Evolutionary conservation across 106 monocot species (phyloP).

Genomic region (Apostasia shenzhenica): DNA sequence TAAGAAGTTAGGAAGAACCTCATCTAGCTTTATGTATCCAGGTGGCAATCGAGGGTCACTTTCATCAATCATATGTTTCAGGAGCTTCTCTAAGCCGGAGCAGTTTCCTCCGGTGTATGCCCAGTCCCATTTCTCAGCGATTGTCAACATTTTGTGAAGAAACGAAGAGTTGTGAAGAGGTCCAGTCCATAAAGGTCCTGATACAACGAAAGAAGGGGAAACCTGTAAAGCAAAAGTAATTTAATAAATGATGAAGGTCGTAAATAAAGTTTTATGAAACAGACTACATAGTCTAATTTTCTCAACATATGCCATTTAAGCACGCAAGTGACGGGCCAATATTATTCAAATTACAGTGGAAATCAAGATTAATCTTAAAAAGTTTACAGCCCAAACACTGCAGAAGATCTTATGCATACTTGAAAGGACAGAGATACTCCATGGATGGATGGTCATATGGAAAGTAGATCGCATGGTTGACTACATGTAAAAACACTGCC

Average conservation of each 20-base stretch:
- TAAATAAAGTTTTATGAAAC: too few relatives aligned
- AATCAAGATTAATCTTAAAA: too few relatives aligned
- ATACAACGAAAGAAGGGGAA: conserved; percentile 46
- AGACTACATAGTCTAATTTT: too few relatives aligned
- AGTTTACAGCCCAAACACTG: too few relatives aligned
- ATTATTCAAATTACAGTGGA: too few relatives aligned
- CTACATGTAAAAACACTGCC: too few relatives aligned
- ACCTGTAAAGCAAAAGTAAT: conserved; percentile 20
- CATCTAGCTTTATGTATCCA: conserved; percentile 93
- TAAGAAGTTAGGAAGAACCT: conserved; percentile 35
- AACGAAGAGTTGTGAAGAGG: conserved; percentile 70
- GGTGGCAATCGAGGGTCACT: conserved; percentile 60
- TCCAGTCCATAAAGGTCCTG: conserved; percentile 93
- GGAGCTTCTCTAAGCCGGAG: conserved; percentile 51
- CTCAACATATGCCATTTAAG: too few relatives aligned
- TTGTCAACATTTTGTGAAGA: conserved; percentile 63
- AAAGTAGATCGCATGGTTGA: too few relatives aligned
- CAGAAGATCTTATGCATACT: too few relatives aligned
- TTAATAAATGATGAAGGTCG: not conserved
- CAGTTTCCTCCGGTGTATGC: conserved; percentile 28
- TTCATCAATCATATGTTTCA: conserved; percentile 74
- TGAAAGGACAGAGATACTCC: too few relatives aligned
- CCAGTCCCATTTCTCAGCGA: conserved; percentile 89
- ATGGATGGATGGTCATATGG: too few relatives aligned
- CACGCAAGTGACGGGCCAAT: too few relatives aligned